Base-by-base conservation (phyloP, 208 protist genomes). In the Trypanosoma brucei region DNA sequence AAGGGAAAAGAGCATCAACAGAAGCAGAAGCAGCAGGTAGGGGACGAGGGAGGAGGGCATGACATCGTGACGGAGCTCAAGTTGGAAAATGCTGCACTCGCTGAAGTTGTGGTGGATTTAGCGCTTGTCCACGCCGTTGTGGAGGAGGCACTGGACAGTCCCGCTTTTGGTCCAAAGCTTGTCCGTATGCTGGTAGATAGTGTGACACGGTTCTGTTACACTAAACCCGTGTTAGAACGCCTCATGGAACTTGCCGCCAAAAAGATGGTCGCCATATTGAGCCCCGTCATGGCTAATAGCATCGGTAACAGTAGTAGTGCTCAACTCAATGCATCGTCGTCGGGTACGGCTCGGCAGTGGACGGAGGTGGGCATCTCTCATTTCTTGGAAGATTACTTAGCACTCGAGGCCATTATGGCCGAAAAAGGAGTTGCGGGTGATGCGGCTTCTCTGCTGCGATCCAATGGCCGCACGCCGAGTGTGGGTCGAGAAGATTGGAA, bases 91-190 rank as follows among this genome's bases (percentile, higher is more conserved):
- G 79, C 70, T 49, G 65, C 70, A 0, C 69, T 94, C 62, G 73
- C 68, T 0, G 56, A 78, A 30, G 73, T 91, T 22, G 62, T 91
- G 34, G 68, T 92, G 30, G 85, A 90, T 54, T 75, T 94, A 13
- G 81, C 69, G 14, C 72, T 94, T 14, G 81, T 75, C 7, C 74
- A 82, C 44, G 66, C 79, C 31, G 79, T 94, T 5, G 76, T 91
- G 48, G 83, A 88, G 59, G 81, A 91, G 64, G 74, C 85, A 0
- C 66, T 93, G 38, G 55, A 63, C 33, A 80, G 83, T 62, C 76
- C 76, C 3, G 79, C 81, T 22, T 81, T 75, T 68, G 68, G 81
- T 31, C 74, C 80, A 1, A 60, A 35, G 31, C 68, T 89, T 31
- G 59, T 79, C 44, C 57, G 72, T 54, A 72, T 67, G 53, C 75